Conservation (phyloP, 2,329 filamentous ascomycete genomes). For the Pseudogymnoascus sp. region DNA sequence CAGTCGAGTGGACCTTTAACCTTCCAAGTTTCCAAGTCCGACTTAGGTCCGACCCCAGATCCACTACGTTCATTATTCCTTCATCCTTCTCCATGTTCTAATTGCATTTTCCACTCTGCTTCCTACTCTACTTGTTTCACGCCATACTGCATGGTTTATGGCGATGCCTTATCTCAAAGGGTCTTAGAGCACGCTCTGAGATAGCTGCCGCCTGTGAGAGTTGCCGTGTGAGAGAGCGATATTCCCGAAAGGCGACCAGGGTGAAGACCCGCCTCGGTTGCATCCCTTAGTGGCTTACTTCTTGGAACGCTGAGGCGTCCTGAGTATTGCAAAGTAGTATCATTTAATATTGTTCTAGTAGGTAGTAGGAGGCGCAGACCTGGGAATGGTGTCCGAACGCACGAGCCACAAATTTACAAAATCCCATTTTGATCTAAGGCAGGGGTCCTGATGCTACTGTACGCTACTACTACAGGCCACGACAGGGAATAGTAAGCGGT, state of each 20-base stretch:
- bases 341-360: background rate
- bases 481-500: background rate
- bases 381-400: background rate
- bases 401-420: background rate
- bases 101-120: background rate
- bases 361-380: background rate
- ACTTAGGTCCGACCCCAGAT: background rate
- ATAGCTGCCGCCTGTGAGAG: background rate
- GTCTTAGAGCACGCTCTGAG: background rate
- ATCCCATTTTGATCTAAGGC: background rate
- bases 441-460: background rate
- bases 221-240: background rate
- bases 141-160: background rate
- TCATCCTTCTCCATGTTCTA: background rate
- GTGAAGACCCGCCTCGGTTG: background rate
- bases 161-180: background rate
- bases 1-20: background rate
- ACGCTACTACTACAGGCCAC: background rate
- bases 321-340: background rate
- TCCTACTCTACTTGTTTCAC: slow-evolving; percentile 6
- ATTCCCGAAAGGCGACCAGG: background rate
- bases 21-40: background rate
- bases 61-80: background rate
- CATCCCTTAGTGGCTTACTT: background rate
- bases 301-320: background rate